Conservation (phyloP, 2,329 filamentous ascomycete species). For the Fusarium sublunatum region DNA sequence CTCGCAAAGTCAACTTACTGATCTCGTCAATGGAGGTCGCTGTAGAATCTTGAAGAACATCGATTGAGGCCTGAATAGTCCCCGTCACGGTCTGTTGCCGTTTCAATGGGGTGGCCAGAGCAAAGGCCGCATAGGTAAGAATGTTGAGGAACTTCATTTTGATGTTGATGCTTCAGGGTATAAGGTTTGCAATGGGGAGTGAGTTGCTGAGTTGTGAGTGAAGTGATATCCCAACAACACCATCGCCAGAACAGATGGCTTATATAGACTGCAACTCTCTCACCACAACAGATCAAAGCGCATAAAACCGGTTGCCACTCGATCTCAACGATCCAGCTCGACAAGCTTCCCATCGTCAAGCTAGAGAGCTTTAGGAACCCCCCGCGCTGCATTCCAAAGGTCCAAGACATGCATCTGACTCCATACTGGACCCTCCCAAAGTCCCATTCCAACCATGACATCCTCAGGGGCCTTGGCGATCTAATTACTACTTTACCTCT, state of each 20-base stretch:
- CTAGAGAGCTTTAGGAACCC: slow-evolving; percentile 9
- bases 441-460: slow-evolving; percentile 7
- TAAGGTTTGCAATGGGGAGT: not conserved
- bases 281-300: not conserved
- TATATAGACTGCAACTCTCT: slow-evolving; percentile 23
- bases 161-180: too few relatives aligned
- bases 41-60: not conserved
- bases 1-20: not conserved
- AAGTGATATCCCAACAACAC: not conserved
- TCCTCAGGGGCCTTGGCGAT: not conserved
- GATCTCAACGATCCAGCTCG: not conserved
- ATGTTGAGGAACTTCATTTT: slow-evolving; percentile 36
- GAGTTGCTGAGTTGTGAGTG: slow-evolving; percentile 2
- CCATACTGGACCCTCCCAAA: slow-evolving; percentile 1
- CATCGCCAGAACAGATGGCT: not conserved
- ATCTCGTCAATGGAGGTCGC: not conserved
- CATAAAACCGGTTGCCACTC: slow-evolving; percentile 2
- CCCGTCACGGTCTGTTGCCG: slow-evolving; percentile 23
- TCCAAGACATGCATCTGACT: slow-evolving; percentile 2
- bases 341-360: not conserved
- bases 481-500: not conserved
- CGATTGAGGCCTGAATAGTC: slow-evolving; percentile 2
- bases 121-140: slow-evolving; percentile 24
- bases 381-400: slow-evolving; percentile 22
- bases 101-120: slow-evolving; percentile 15